phyloP scores from a whole-genome alignment of 2,329 filamentous ascomycete genomes.

The Macrophomina pseudophaseolina region DNA sequence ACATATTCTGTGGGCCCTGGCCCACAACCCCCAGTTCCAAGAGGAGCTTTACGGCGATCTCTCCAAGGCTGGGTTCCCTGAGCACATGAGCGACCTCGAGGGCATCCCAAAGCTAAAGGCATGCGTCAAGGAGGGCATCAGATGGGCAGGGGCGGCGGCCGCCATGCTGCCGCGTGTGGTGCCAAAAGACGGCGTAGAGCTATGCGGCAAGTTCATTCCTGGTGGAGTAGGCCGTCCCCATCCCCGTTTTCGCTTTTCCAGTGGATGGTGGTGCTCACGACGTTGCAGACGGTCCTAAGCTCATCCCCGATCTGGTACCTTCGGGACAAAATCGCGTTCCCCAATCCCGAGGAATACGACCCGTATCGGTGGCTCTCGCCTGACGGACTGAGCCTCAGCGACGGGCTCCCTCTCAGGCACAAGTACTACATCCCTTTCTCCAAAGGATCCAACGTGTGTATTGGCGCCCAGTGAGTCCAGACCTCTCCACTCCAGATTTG shows the following conservation, averaged over 20 bases:
- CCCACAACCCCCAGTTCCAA: constrained; percentile 4
- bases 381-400: constrained; percentile 1
- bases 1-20: constrained; percentile 8
- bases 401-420: constrained; percentile 1
- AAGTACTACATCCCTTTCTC: constrained; percentile 18
- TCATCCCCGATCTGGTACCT: constrained; percentile 21
- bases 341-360: constrained; percentile 8
- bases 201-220: background rate
- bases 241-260: background rate
- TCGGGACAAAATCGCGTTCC: constrained; percentile 13
- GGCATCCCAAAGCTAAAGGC: constrained; percentile 2
- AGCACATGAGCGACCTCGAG: background rate
- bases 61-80: background rate
- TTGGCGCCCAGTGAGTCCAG: constrained; percentile 14
- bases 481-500: background rate
- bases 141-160: constrained; percentile 8
- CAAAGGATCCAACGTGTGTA: constrained; percentile 12
- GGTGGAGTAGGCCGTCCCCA: constrained; percentile 2
- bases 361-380: constrained; percentile 13
- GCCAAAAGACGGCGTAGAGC: background rate
- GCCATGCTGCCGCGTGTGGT: constrained; percentile 9
- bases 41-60: background rate
- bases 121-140: constrained; percentile 1
- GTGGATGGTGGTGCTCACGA: background rate
- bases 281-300: background rate